Conservation (phyloP, 2,329 filamentous ascomycete genomes). For the Arthroderma uncinatum region DNA sequence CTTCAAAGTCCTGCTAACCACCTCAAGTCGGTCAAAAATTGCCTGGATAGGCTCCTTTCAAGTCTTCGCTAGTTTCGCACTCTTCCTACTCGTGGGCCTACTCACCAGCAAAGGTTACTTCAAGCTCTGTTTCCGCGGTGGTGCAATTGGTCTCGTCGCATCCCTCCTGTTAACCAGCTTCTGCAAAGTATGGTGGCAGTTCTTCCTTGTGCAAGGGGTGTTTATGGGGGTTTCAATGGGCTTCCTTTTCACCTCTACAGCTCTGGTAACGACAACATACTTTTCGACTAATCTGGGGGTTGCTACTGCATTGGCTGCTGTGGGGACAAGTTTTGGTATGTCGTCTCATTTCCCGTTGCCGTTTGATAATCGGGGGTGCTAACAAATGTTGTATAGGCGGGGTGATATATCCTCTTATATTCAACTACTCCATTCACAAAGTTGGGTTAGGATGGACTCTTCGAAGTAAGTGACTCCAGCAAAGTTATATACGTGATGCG, state of each 20-base stretch:
- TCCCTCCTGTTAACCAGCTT: slow-evolving; percentile 19
- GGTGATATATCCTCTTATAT: slow-evolving; percentile 24
- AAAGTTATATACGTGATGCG: neutral
- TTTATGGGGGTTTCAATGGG: slow-evolving; percentile 32
- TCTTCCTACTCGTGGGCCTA: slow-evolving; percentile 28
- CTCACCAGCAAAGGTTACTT: slow-evolving; percentile 32
- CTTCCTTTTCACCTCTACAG: slow-evolving; percentile 24
- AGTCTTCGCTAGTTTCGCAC: slow-evolving; percentile 32
- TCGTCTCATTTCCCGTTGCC: neutral
- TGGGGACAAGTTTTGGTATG: slow-evolving; percentile 24
- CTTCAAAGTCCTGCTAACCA: slow-evolving; percentile 19
- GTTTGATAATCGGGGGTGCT: neutral
- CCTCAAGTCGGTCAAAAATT: slow-evolving; percentile 23
- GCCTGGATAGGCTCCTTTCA: slow-evolving; percentile 35
- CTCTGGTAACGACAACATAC: slow-evolving; percentile 25
- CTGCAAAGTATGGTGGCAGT: slow-evolving; percentile 41
- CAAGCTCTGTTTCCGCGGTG: slow-evolving; percentile 18
- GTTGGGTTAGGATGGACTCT: slow-evolving; percentile 26
- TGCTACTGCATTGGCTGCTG: slow-evolving; percentile 25
- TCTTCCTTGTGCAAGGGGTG: slow-evolving; percentile 36
- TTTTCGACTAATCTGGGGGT: slow-evolving; percentile 26
- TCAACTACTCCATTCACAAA: slow-evolving; percentile 22
- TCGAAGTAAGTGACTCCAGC: slow-evolving; percentile 16
- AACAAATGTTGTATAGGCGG: slow-evolving; percentile 16
- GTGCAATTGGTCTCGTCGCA: slow-evolving; percentile 13